Conservation (phyloP, 495 filamentous ascomycete species). For the Penicillium manginii region DNA sequence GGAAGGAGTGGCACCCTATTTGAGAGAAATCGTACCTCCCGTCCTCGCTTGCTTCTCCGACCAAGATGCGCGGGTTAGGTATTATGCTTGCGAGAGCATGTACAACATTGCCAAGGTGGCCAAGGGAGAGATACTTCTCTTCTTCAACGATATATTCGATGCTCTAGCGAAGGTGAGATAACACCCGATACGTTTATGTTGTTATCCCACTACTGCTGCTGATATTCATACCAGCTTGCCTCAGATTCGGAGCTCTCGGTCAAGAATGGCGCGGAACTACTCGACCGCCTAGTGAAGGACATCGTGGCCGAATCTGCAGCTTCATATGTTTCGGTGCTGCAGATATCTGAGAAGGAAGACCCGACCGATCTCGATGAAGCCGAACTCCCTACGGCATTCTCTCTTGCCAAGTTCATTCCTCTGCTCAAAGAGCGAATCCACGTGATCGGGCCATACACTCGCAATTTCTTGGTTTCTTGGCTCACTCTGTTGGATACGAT, state of each 20-base stretch:
- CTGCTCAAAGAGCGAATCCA: slow-evolving; percentile 90
- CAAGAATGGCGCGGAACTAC: slow-evolving; percentile 96
- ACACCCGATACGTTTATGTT: background rate
- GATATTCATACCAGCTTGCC: slow-evolving; percentile 66
- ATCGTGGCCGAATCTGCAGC: slow-evolving; percentile 97
- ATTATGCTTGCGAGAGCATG: slow-evolving; percentile 99
- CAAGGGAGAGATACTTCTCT: slow-evolving; percentile 93
- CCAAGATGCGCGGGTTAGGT: slow-evolving; percentile 96
- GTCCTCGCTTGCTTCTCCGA: slow-evolving; percentile 98
- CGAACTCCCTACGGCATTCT: slow-evolving; percentile 85
- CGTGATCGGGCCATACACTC: slow-evolving; percentile 90
- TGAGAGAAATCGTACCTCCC: slow-evolving; percentile 91
- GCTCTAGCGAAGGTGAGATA: slow-evolving; percentile 84
- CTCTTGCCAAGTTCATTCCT: slow-evolving; percentile 87
- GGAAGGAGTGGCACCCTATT: slow-evolving; percentile 88
- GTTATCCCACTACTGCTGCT: slow-evolving; percentile 6
- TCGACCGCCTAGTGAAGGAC: slow-evolving; percentile 96
- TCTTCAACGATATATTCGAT: slow-evolving; percentile 98
- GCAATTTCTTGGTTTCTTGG: slow-evolving; percentile 96
- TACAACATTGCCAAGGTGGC: slow-evolving; percentile 99
- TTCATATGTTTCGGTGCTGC: slow-evolving; percentile 88
- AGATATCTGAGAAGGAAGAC: slow-evolving; percentile 55
- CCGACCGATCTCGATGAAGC: slow-evolving; percentile 51
- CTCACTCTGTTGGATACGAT: slow-evolving; percentile 94
- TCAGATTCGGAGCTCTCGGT: slow-evolving; percentile 96